These are phyloP conservation scores for Cladochytrium replicatum DNA, from an alignment of 192 early-diverging fungal species.

Conservation along the genomic window DNA sequence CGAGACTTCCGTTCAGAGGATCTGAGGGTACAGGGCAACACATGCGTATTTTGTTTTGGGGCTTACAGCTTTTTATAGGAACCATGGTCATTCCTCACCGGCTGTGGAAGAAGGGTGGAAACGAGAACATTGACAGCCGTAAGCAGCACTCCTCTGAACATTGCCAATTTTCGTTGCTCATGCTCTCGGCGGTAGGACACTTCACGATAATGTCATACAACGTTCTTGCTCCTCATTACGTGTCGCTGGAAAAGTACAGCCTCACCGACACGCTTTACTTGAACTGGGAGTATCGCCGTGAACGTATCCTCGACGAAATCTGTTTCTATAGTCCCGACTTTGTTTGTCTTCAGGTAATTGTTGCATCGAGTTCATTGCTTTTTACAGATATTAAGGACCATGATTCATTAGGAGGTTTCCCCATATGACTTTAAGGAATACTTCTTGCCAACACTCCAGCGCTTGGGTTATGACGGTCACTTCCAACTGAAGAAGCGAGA, in stretches of 20 bases:
- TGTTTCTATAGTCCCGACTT: slow-evolving; percentile 29
- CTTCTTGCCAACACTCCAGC: slow-evolving; percentile 31
- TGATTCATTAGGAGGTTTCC: slow-evolving; percentile 36
- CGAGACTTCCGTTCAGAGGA: no score
- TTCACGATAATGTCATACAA: slow-evolving; percentile 41
- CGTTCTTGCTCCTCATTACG: slow-evolving; percentile 33
- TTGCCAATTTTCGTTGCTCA: no score
- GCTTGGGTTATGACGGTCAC: slow-evolving; percentile 34
- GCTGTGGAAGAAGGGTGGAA: slow-evolving; percentile 25
- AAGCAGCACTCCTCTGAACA: no score
- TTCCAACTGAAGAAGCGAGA: slow-evolving; percentile 35
- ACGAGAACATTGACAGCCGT: slow-evolving; percentile 17
- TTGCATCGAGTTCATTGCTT: not conserved
- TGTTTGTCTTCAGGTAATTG: slow-evolving; percentile 31
- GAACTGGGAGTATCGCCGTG: slow-evolving; percentile 27
- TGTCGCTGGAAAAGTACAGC: slow-evolving; percentile 22
- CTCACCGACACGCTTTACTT: slow-evolving; percentile 7
- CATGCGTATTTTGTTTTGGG: no score
- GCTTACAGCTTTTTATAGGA: no score
- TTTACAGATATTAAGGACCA: no score
- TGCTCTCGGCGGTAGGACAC: no score
- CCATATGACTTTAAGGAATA: slow-evolving; percentile 27
- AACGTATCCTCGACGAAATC: slow-evolving; percentile 31
- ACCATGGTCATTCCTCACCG: slow-evolving; percentile 25
- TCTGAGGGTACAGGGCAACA: no score